Base-by-base conservation (phyloP, 1,139 yeast species). In the Diutina rugosa region DNA sequence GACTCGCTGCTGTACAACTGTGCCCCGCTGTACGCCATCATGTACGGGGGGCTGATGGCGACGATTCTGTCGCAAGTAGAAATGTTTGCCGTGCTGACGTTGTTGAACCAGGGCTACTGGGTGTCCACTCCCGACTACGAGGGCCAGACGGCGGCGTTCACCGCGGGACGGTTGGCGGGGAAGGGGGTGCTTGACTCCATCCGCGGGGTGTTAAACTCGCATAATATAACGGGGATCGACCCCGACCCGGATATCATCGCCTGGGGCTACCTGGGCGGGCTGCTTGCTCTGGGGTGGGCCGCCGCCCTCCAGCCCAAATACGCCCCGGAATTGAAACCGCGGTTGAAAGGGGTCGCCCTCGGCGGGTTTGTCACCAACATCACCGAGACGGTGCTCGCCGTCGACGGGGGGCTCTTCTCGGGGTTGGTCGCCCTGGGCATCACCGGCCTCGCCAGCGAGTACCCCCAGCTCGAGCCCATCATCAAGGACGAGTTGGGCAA, bases 291-390 rank as follows among this genome's bases (percentile, higher is more conserved):
- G 14, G 55, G 55, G 1, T 54, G 55, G 55, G 55, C 46, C 5
- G 49, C 55, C 5, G 55, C 55, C 18, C 16, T 54, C 8, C 45
- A 29, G n/a, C 55, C 55, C 10, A 45, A 29, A 16, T 54, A 54
- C 16, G 55, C 55, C 18, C 51, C 55, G 21, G 51, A 46, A n/a
- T 45, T 54, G 32, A 9, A 6, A 1, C 18, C 29, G 4, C 6
- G 10, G 45, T n/a, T 54, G 7, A 54, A 49, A 28, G 53, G 53
- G 9, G 28, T 18, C n/a, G 53, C 53, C n/a, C 26, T 49, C 12
- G 76, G 76, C 2, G 75, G 75, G 0, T 63, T 68, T 59, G 69
- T 69, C 9, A 63, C 72, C 7, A 69, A 69, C 63, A 59, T 65
- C 59, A 55, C 66, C 12, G 64, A 65, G 14, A 64, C 69, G 4